Evolutionary conservation across 768 basidiomycete species (phyloP).

Genomic region (Mycena amicta): DNA sequence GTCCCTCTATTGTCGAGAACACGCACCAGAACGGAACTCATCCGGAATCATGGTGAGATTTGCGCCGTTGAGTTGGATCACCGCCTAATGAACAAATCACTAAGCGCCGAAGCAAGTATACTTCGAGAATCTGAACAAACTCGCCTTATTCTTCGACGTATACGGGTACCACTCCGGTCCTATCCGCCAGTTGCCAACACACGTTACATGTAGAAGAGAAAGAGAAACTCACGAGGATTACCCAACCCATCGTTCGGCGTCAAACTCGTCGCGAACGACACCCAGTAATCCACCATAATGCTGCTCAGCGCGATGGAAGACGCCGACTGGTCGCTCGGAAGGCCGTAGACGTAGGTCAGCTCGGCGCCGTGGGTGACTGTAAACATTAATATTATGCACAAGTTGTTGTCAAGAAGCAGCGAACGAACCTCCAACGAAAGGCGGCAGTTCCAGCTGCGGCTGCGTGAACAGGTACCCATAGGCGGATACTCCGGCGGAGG

Average conservation of each 20-base stretch:
- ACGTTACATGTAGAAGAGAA: background rate
- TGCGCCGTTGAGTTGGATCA: slow-evolving; percentile 38
- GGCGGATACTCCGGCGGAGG: slow-evolving; percentile 39
- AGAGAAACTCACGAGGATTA: slow-evolving; percentile 26
- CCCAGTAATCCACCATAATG: slow-evolving; percentile 45
- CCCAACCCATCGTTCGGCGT: slow-evolving; percentile 44
- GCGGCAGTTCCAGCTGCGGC: slow-evolving; percentile 29
- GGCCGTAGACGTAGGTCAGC: slow-evolving; percentile 39
- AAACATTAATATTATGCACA: background rate
- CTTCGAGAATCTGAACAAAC: background rate
- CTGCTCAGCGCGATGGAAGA: slow-evolving; percentile 31
- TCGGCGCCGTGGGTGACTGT: slow-evolving; percentile 39
- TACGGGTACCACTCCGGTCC: slow-evolving; percentile 9
- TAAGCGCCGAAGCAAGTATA: background rate
- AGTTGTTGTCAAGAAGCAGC: background rate
- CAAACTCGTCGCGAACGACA: slow-evolving; percentile 42
- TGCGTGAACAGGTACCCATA: slow-evolving; percentile 50
- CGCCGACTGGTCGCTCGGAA: slow-evolving; percentile 27
- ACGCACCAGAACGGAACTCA: slow-evolving; percentile 6
- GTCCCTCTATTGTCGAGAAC: slow-evolving; percentile 30
- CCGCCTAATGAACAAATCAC: slow-evolving; percentile 25
- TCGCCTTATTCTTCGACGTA: slow-evolving; percentile 1
- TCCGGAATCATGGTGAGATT: slow-evolving; percentile 41
- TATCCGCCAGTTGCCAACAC: background rate
- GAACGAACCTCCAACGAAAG: slow-evolving; percentile 31